These are phyloP conservation scores for Oenanthe sinensis DNA, from an alignment of 129 eudicot species.

Conservation along the genomic window DNA sequence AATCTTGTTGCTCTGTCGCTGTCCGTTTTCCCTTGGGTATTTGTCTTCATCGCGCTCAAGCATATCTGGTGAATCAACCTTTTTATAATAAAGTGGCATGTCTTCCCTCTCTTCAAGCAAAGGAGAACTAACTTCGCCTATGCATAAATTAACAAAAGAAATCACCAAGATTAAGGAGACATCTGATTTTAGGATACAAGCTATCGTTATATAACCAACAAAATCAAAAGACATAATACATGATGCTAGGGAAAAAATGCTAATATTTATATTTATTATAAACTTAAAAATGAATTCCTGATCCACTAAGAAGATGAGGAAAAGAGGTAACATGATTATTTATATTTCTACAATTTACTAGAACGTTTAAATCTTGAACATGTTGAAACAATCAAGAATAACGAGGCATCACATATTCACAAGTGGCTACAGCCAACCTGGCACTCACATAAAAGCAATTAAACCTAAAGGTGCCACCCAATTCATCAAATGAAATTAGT, in stretches of 20 bases:
- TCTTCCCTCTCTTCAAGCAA: conserved; percentile 38
- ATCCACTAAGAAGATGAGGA: background rate
- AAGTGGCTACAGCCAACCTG: background rate
- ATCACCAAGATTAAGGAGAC: background rate
- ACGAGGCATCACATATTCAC: background rate
- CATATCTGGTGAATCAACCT: conserved; percentile 32
- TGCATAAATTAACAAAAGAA: background rate
- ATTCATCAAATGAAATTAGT: background rate
- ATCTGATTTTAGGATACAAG: background rate
- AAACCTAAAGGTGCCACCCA: background rate
- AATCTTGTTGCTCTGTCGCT: conserved; percentile 48
- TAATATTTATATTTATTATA: background rate
- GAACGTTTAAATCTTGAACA: too few relatives aligned
- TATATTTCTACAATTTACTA: too few relatives aligned
- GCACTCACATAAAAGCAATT: background rate
- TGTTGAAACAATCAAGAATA: background rate
- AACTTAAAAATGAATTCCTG: background rate
- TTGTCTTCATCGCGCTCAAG: conserved; percentile 68
- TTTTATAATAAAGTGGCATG: conserved; percentile 25
- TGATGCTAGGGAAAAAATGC: background rate
- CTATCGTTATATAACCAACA: background rate
- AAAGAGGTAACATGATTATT: too few relatives aligned
- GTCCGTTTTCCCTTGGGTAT: conserved; percentile 71
- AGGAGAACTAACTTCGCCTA: conserved; percentile 36
- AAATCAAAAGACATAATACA: background rate